Conservation (phyloP, 2,329 filamentous ascomycete genomes). For the Fonsecaea monophora region DNA sequence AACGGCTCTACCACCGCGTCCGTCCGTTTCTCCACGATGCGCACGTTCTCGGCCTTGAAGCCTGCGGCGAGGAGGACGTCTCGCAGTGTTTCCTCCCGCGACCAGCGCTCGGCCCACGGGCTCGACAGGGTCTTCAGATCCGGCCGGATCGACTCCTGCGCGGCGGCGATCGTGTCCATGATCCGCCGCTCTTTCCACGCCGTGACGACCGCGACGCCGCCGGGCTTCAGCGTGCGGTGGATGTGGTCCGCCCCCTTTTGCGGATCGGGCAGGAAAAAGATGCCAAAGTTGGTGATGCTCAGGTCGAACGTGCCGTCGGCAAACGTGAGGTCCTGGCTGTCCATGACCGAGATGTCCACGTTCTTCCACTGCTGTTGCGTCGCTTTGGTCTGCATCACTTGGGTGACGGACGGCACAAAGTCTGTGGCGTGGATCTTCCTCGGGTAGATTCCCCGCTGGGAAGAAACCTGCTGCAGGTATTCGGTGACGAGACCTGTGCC, state of each 20-base stretch:
- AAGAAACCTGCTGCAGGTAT: conserved; percentile 24
- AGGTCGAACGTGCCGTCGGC: conserved; percentile 25
- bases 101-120: conserved; percentile 22
- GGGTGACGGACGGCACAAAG: conserved; percentile 29
- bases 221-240: conserved; percentile 36
- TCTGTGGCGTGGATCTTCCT: conserved; percentile 35
- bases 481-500: conserved; percentile 34
- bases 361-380: conserved; percentile 13
- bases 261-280: conserved; percentile 37
- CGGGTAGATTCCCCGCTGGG: not conserved
- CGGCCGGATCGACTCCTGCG: conserved; percentile 15
- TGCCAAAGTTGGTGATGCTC: conserved; percentile 35
- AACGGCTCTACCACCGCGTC: conserved; percentile 16
- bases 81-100: conserved; percentile 16
- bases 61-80: conserved; percentile 10
- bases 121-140: conserved; percentile 5
- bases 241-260: conserved; percentile 32
- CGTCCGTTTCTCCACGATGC: conserved; percentile 19
- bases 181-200: conserved; percentile 31
- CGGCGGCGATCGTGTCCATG: conserved; percentile 16
- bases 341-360: conserved; percentile 31
- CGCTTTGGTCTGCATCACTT: conserved; percentile 8
- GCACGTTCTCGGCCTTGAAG: conserved; percentile 13
- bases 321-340: conserved; percentile 29
- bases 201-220: conserved; percentile 32